Base-by-base conservation (phyloP, 2,329 filamentous ascomycete species). In the Penicillium sp. region DNA sequence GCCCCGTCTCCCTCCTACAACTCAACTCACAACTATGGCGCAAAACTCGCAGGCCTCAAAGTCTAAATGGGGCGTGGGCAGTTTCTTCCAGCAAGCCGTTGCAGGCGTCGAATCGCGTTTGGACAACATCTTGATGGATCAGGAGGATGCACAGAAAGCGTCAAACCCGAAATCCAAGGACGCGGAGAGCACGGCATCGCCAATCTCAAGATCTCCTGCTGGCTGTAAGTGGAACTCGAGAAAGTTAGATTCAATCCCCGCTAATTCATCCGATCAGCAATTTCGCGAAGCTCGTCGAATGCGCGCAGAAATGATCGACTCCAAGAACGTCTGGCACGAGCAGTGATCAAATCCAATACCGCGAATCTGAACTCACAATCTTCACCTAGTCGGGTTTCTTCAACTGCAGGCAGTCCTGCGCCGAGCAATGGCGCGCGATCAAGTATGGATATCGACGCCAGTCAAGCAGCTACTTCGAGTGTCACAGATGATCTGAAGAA, bases 81-180 rank as follows among this genome's bases (percentile, higher is more conserved):
- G 87, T 35, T 89, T 96, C 73, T 83, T 97, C 60, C 90, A 92
- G 65, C 91, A 94, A 76, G 93, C 94, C 63, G 92, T 98, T 60
- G 92, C 93, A 55, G 93, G 93, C 60, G 90, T 99, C 58, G 95
- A 99, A 79, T 96, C 93, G 60, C 88, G 91, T 44, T 85, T 99
- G 60, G 95, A 99, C 75, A 93, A 86, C 51, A 96, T 99, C 59
- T 84, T 99, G 60, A 87, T 92, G 55, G 93, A 97, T 66, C 87
- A 91, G 56, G 87, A 89, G 44, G 85, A 85, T n/a, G 58, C 66
- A 27, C 58, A 67, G 53, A 75, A 70, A 46, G 59, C 60, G 35
- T 58, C 66, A 31, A 59, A 64, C 13, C 57, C 63, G 62, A 74
- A 64, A 60, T 66, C 68, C 65, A 75, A 70, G 31, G 77, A 78